Evolutionary conservation across 495 filamentous ascomycete species (phyloP), one percentile per base, ranked within the genome.

Genomic region (Cercophora sp.): DNA sequence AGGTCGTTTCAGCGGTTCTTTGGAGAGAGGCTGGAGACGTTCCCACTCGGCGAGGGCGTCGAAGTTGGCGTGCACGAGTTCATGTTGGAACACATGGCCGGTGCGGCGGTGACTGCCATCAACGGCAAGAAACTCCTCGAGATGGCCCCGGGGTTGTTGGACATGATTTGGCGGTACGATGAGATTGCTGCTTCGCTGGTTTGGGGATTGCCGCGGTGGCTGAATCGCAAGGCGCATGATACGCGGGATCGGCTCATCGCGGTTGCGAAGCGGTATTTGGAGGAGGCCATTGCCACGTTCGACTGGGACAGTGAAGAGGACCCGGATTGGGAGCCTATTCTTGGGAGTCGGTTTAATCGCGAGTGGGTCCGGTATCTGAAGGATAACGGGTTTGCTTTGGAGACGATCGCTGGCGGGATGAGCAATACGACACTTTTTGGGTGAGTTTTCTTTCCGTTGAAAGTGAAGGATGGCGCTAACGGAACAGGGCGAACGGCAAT

Each of bases 221-320:
- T 89, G 80, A 82, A 82, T 76, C 24, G 81, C 79, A 5, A 80
- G 78, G 1, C 63, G 80, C 29, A 78, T 25, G 13, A 39, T 4
- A 51, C 23, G 10, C 48, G 55, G 1, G 49, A 57, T 13, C 31
- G 53, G 3, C 31, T 59, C 25, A 34, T 24, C 11, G 53, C 23
- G 52, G 45, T 58, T 53, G 29, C 27, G 18, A 4, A 8, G 0
- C 24, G 49, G 10, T 59, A 42, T 31, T 42, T 58, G 34, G 24
- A 53, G 19, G 19, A 24, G 0, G 46, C 47, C 0, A 24, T 26
- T 11, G 13, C 19, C 4, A 45, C 42, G 4, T 60, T 52, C 25
- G 47, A 64, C 20, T 53, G 51, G 54, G 34, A 42, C 16, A 37
- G 44, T 0, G 55, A 59, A 5, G 25, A 24, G 8, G 31, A 66